phyloP scores from a whole-genome alignment of 768 basidiomycete genomes.

The Boletales sp. region DNA sequence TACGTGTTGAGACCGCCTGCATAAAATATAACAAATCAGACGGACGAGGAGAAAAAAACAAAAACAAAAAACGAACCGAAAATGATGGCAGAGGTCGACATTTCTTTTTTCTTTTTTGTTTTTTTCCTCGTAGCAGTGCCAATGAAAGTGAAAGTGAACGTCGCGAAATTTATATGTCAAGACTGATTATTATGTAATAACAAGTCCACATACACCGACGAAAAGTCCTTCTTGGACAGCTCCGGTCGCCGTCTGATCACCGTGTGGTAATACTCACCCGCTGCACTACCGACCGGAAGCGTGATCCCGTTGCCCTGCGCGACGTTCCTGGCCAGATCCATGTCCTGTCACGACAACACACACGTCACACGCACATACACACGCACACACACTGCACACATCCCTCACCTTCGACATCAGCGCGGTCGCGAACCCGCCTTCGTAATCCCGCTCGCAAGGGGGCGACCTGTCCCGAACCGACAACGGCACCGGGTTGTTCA shows the following conservation, averaged over 20 bases:
- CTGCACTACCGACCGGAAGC: constrained; percentile 64
- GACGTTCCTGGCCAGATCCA: constrained; percentile 73
- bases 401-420: constrained; percentile 75
- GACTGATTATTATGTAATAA: constrained; percentile 18
- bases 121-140: constrained; percentile 11
- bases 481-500: constrained; percentile 84
- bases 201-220: constrained; percentile 71
- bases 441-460: constrained; percentile 79
- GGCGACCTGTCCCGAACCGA: constrained; percentile 69
- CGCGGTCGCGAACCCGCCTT: constrained; percentile 80
- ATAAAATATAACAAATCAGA: constrained; percentile 6
- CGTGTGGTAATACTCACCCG: constrained; percentile 57
- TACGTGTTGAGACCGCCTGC: constrained; percentile 85
- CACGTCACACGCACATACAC: no score
- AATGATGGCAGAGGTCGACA: constrained; percentile 61
- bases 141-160: no score
- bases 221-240: constrained; percentile 72
- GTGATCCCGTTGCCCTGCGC: constrained; percentile 47
- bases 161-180: neutral
- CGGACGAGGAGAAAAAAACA: neutral
- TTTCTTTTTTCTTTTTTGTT: constrained; percentile 26
- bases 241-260: constrained; percentile 54
- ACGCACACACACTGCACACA: neutral
- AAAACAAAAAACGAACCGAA: constrained; percentile 73
- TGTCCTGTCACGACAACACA: constrained; percentile 52